phyloP scores from a whole-genome alignment of 148 eudicot species.

The Spergularia bocconei region DNA sequence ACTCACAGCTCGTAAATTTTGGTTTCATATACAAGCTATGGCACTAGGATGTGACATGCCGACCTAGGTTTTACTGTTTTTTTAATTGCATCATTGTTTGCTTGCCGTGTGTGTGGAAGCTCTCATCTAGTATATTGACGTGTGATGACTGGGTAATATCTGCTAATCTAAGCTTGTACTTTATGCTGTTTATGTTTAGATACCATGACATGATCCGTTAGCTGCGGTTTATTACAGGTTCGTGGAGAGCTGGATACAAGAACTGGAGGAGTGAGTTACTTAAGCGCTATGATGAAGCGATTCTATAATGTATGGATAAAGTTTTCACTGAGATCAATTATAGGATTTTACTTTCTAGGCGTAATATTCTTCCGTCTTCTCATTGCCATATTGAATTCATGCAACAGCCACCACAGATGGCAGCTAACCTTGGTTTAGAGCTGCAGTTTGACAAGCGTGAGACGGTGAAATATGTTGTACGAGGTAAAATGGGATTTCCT shows the following conservation, averaged over 20 bases:
- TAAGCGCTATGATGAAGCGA: conserved; percentile 56
- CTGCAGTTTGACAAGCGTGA: conserved; percentile 51
- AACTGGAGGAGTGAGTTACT: conserved; percentile 57
- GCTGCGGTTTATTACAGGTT: conserved; percentile 38
- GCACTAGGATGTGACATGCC: too few species aligned
- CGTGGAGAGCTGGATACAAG: conserved; percentile 86
- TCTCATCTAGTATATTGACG: neutral
- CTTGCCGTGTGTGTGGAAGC: neutral
- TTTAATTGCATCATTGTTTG: neutral
- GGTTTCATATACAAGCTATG: neutral
- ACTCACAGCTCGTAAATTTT: neutral
- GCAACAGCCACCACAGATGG: conserved; percentile 38
- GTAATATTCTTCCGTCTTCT: neutral
- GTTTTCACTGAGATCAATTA: neutral
- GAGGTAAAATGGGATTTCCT: conserved; percentile 72
- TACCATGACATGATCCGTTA: too few species aligned
- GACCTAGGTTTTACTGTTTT: too few species aligned
- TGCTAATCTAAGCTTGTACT: neutral
- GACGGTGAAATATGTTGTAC: conserved; percentile 52
- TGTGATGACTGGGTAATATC: neutral
- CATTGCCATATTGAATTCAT: neutral
- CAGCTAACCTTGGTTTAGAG: conserved; percentile 69
- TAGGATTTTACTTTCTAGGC: conserved; percentile 3
- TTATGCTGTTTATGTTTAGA: too few species aligned
- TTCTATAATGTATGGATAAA: conserved; percentile 55